Evolutionary conservation across 2,329 filamentous ascomycete genomes (phyloP).

Genomic region (Pseudocercospora eumusae): DNA sequence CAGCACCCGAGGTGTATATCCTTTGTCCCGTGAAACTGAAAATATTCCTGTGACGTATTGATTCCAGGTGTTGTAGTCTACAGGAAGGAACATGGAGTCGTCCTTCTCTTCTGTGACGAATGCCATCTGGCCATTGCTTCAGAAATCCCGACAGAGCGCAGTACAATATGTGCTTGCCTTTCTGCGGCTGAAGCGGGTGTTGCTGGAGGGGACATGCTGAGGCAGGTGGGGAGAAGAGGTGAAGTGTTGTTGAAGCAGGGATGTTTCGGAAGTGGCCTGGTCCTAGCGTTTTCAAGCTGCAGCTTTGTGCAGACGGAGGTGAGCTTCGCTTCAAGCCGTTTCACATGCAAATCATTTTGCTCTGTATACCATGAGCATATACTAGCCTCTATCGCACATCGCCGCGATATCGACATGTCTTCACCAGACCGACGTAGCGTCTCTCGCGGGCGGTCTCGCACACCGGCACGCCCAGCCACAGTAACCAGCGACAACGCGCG

Average conservation of each 20-base stretch:
- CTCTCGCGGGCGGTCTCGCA: constrained; percentile 46
- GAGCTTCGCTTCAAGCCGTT: not conserved
- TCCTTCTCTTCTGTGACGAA: no score
- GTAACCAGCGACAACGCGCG: constrained; percentile 27
- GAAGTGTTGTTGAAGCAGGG: not conserved
- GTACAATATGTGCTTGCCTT: no score
- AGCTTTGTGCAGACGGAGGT: not conserved
- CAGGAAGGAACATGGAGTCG: no score
- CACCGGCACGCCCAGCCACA: constrained; percentile 25
- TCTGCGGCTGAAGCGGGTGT: no score
- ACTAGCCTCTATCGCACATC: not conserved
- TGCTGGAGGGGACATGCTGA: not conserved
- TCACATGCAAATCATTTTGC: constrained; percentile 1
- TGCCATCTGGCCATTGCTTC: no score
- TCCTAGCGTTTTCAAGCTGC: not conserved
- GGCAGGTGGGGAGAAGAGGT: not conserved
- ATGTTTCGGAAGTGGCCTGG: not conserved
- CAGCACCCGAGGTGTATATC: constrained; percentile 1
- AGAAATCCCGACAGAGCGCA: no score
- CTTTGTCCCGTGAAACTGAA: not conserved
- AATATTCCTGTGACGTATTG: not conserved
- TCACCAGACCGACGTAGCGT: constrained; percentile 38
- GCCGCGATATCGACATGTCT: constrained; percentile 15
- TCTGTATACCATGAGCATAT: constrained; percentile 6
- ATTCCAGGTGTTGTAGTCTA: no score